Base-by-base conservation (phyloP, 441 rosid species). In the Populus hybrid region DNA sequence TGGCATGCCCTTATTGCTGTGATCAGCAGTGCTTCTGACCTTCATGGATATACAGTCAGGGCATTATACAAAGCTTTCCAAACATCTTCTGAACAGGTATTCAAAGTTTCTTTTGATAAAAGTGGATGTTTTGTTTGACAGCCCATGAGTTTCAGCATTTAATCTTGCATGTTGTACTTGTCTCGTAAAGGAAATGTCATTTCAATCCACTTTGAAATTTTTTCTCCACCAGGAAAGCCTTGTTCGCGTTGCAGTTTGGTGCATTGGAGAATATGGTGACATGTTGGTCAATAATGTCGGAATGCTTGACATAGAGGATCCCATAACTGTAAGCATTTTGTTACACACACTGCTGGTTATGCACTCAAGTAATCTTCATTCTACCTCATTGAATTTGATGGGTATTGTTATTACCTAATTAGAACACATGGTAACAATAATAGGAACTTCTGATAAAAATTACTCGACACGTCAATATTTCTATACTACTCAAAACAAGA, bases 261-360 rank as follows among this genome's bases (percentile, higher is more conserved):
- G 98, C 90, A 87, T 97, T 72, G 99, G 99, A 81, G 99, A 97
- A 86, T 97, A 94, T 84, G 99, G 98, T 79, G 99, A 97, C 84
- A 65, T 97, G 88, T 84, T 97, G 89, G 94, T 91, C 53, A 92
- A 91, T 81, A 92, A 88, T 89, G 86, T 79, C 46, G 98, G 98
- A 81, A 82, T 94, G 93, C 94, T 97, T 83, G 83, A 89, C 79
- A 75, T 86, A 59, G 98, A 97, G 86, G 97, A 94, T 82, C 95
- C 98, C 70, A 75, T 93, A 79, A 94, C 97, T 67, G 99, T 97
- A 83, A 90, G 94, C 16, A 46, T 46, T 46, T 12, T 12, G 18
- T 46, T 46, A 46, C 53, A 46, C 18, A 4, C 53, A 3, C 16
- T 12, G 14, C 53, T 38, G 42, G 42, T 38, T 38, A 38, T 38